These are phyloP conservation scores for Lanmaoa rubissima DNA, from an alignment of 768 basidiomycete species.

Conservation along the genomic window DNA sequence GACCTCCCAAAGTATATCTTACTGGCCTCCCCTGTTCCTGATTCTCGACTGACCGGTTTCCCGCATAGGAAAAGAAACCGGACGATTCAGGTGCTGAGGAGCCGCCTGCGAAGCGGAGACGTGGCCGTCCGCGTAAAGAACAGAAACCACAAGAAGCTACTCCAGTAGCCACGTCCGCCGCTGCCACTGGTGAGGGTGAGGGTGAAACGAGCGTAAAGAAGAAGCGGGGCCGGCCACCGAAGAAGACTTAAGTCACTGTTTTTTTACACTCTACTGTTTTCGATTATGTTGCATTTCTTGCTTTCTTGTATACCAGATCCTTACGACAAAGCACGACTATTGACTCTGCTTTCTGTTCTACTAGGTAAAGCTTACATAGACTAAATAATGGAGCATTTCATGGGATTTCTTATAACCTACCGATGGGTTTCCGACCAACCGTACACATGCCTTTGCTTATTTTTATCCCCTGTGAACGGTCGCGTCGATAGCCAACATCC, in stretches of 20 bases:
- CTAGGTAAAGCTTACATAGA: slow-evolving; percentile 36
- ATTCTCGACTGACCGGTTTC: slow-evolving; percentile 19
- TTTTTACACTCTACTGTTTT: slow-evolving; percentile 15
- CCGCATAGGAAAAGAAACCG: slow-evolving; percentile 33
- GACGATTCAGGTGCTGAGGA: slow-evolving; percentile 53
- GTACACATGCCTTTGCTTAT: slow-evolving; percentile 28
- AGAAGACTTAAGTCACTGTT: slow-evolving; percentile 30
- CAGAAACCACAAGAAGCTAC: slow-evolving; percentile 46
- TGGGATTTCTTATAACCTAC: slow-evolving; percentile 22
- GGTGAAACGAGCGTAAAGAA: slow-evolving; percentile 57
- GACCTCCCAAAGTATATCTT: slow-evolving; percentile 48
- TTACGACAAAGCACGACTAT: slow-evolving; percentile 35
- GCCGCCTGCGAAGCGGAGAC: slow-evolving; percentile 57
- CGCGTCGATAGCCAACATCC: slow-evolving; percentile 10
- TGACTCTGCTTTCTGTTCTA: slow-evolving; percentile 35
- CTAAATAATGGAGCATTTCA: slow-evolving; percentile 32
- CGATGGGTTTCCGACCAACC: slow-evolving; percentile 9
- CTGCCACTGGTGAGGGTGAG: slow-evolving; percentile 35
- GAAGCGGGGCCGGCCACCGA: slow-evolving; percentile 73
- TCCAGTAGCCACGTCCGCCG: slow-evolving; percentile 34
- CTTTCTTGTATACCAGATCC: slow-evolving; percentile 34
- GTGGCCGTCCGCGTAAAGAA: slow-evolving; percentile 72
- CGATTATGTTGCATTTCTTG: slow-evolving; percentile 33
- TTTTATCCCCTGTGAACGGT: slow-evolving; percentile 34
- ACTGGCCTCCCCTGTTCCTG: slow-evolving; percentile 13